Evolutionary conservation across 208 protist species (phyloP).

Genomic region (Wallacemonas collosoma): DNA sequence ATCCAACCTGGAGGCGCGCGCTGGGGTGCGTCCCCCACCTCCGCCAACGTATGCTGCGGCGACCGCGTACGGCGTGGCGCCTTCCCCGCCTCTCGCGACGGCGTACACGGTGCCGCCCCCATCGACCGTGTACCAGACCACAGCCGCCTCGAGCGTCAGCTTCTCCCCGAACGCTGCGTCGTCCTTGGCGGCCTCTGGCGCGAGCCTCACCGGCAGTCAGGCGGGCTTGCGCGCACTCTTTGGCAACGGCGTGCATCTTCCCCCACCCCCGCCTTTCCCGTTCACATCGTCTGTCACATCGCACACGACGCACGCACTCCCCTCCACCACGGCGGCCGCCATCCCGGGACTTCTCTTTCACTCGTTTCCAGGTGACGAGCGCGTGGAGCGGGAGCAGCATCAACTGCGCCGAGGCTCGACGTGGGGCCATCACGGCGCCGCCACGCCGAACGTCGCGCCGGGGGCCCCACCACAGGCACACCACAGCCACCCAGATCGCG

Average conservation of each 20-base stretch:
- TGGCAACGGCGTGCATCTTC: neutral
- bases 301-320: slow-evolving; percentile 1
- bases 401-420: slow-evolving; percentile 10
- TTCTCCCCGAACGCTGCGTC: neutral
- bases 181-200: neutral
- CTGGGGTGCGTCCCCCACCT: neutral
- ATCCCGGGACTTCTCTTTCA: slow-evolving; percentile 23
- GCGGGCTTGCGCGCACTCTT: neutral
- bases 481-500: no score
- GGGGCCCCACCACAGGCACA: no score
- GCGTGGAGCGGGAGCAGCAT: slow-evolving; percentile 11
- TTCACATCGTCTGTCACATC: neutral
- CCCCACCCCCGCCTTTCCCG: neutral
- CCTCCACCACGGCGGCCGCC: neutral
- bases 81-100: neutral
- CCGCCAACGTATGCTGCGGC: slow-evolving; percentile 8
- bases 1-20: no score
- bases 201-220: neutral
- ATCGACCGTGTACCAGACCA: neutral
- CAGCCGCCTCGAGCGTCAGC: neutral
- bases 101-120: neutral
- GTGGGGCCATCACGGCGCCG: no score
- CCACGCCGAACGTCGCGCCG: no score
- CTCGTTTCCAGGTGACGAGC: slow-evolving; percentile 28
- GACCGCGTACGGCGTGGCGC: neutral